Evolutionary conservation across 805 yeast species (phyloP), one percentile per base, ranked within the genome.

Genomic region (Ogataea dorogensis): DNA sequence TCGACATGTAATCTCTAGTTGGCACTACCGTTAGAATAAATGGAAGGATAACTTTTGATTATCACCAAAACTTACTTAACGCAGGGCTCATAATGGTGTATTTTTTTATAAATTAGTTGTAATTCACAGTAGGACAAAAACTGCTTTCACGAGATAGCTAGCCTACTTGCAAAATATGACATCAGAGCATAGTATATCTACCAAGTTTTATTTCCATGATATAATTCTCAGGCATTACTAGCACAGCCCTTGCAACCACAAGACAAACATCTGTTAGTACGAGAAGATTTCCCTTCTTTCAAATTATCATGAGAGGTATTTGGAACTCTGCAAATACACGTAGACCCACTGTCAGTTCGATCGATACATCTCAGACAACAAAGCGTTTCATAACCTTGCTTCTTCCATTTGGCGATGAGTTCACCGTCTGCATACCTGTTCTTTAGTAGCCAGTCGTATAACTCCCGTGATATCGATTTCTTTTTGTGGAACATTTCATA

Each of bases 231-330:
- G 54, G 84, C 93, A 13, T 77, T 70, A 51, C 88, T 81, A 2
- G 91, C 75, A 56, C 96, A 86, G 5, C 95, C 95, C 42, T 71
- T 65, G 51, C 96, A 86, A 0, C 96, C 96, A 65, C 95, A 86
- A 19, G 80, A 83, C 5, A 81, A 70, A 57, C 94, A 86, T 46
- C 79, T 73, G 10, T 73, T 64, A 42, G 42, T 13, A 23, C 13
- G 17, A 11, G 14, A 6, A 7, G 26, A 13, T 15, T 53, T 27
- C 43, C 3, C 51, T 61, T 5, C 36, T 51, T 22, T 43, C 50
- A 11, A 43, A 53, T 2, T 51, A 59, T 4, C 60, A 46, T 10
- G 41, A 29, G 69, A 75, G 2, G 71, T 71, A 46, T 77, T 70
- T 1, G 96, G 95, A 2, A 88, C 95, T 37, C 97, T 64, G 54